Base-by-base conservation (phyloP, 2,329 filamentous ascomycete species). In the Fusarium nodosum region DNA sequence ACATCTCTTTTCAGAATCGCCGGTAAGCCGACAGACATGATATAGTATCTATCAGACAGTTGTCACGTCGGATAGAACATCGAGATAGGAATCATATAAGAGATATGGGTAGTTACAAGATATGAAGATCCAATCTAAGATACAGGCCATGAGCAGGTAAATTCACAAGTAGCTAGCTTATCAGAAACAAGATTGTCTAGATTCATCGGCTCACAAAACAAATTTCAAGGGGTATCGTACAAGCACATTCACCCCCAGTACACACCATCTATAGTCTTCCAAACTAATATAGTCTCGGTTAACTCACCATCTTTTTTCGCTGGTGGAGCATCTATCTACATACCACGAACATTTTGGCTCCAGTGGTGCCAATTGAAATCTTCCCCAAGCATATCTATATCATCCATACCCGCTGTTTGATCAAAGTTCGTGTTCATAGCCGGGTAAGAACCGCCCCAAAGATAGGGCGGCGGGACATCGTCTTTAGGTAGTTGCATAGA, bases 321-420 rank as follows among this genome's bases (percentile, higher is more conserved):
- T 64, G 48, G 34, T 30, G 48, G 48, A 52, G 67, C 72, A 48
- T 74, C 77, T 72, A 79, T 78, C 71, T 80, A 81, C 56, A 82
- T 61, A 0, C 79, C 80, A 30, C 77, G 77, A 44, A 83, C 78
- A 66, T 73, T 82, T 57, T 82, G 79, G 59, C 81, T 82, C 81
- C 83, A 86, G 57, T 81, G 80, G 50, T 84, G 81, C 84, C 84
- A 86, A 66, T 85, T 80, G 60, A 85, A 85, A 9, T 81, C 78
- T 4, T 79, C 77, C 3, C 82, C 81, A 60, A 80, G 71, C 72
- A 82, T 79, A 36, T 82, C 82, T 44, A 78, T 70, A 26, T 81
- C 77, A 48, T 80, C 79, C 9, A 66, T 42, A 5, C 72, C 63
- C 28, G 69, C n/a, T 20, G 69, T 53, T 20, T 74, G 73, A 33